Evolutionary conservation across 2,329 filamentous ascomycete genomes (phyloP), one percentile per base, ranked within the genome.

Genomic region (Coleophoma cylindrospora): DNA sequence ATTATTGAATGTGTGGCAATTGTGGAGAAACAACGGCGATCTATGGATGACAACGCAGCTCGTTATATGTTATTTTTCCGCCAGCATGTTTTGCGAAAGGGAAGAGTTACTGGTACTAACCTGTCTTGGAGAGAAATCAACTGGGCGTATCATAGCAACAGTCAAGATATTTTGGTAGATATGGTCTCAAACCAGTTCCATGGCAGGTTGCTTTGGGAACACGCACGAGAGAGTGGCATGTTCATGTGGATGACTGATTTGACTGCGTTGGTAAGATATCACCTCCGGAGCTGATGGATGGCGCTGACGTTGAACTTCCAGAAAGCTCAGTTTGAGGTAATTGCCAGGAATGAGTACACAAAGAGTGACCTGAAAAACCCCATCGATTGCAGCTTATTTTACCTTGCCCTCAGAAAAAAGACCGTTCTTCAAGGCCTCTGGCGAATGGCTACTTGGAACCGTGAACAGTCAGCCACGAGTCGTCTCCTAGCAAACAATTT

Each of bases 241-340:
- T 96, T 96, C 64, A 92, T 96, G 84, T 99, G 94, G 92, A 76
- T 99, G 55, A 81, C 83, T 0, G 91, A 96, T 66, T 68, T 76
- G 15, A 80, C 78, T 49, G 84, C 90, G 19, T 73, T 97, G 64
- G 89, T 94, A 75, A 68, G 84, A n/a, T 15, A 32, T 9, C 4
- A 13, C 15, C 13, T 19, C 43, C 17, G 22, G 15, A 21, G 32
- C 17, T 21, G 17, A 43, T 51, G 19, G 53, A 36, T 33, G 12
- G 15, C 44, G 27, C 54, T 58, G 17, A 41, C 15, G 52, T 56
- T 21, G 13, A 21, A 37, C 34, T 37, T 45, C 50, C 58, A 89
- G 85, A 83, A 77, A 66, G 69, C 79, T 0, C 89, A 96, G 63
- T 91, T 99, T 55, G 94, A 99, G 65, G 71, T 83, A n/a, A 81